These are phyloP conservation scores for Phytophthora fragariae DNA, from an alignment of 352 stramenopile species.

Conservation along the genomic window DNA sequence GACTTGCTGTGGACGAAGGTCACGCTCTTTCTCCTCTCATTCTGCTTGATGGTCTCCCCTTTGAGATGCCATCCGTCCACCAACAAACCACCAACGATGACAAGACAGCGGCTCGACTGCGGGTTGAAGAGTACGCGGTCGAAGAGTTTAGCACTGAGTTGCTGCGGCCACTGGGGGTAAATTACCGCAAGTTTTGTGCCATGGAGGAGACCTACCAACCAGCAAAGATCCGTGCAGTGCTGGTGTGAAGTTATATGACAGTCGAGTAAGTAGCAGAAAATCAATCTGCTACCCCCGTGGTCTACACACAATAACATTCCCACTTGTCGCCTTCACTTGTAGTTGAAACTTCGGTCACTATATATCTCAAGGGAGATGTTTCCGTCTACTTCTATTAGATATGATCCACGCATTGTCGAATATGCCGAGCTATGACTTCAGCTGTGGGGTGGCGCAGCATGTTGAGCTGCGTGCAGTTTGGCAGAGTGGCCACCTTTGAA, in stretches of 20 bases:
- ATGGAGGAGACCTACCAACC: constrained; percentile 51
- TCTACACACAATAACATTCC: too few relatives aligned
- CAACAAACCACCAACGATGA: constrained; percentile 16
- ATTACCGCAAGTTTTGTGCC: constrained; percentile 48
- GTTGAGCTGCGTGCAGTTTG: constrained; percentile 42
- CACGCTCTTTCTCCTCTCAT: constrained; percentile 43
- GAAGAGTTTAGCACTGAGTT: constrained; percentile 34
- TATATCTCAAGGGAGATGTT: not conserved
- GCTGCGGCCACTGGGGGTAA: constrained; percentile 41
- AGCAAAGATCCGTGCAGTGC: too few relatives aligned
- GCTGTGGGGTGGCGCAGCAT: constrained; percentile 43
- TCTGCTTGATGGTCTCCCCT: constrained; percentile 55
- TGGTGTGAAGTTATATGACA: too few relatives aligned
- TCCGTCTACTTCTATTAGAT: not conserved
- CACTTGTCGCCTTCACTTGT: too few relatives aligned
- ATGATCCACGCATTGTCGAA: not conserved
- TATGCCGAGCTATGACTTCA: constrained; percentile 28
- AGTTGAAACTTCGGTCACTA: too few relatives aligned
- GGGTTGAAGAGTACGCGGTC: constrained; percentile 28
- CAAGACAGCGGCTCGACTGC: constrained; percentile 19
- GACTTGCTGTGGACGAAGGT: constrained; percentile 36
- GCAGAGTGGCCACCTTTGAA: constrained; percentile 21
- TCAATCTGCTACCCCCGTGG: too few relatives aligned
- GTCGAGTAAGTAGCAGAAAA: too few relatives aligned
- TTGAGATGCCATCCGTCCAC: constrained; percentile 16